Evolutionary conservation across 139 green algal genomes (phyloP).

Genomic region (Mesotaenium endlicherianum): DNA sequence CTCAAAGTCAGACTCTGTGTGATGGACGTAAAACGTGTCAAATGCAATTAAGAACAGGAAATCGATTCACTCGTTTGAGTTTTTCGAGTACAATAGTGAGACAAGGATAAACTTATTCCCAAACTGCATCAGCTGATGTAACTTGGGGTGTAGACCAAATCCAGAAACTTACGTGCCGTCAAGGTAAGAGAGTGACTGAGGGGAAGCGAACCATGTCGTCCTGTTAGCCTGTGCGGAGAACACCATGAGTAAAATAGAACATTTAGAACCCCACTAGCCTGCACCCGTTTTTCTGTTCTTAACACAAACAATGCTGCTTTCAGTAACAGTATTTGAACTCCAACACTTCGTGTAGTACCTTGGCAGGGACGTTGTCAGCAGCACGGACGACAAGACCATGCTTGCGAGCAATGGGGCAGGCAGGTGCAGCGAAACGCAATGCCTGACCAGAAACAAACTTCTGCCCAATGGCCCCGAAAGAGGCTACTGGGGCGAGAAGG

Average conservation of each 20-base stretch:
- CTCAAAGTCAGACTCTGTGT: not conserved
- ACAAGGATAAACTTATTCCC: not conserved
- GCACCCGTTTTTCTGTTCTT: not conserved
- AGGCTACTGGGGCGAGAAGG: not conserved
- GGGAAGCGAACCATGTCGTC: constrained; percentile 36
- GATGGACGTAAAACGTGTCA: not conserved
- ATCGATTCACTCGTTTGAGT: no score
- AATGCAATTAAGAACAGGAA: not conserved
- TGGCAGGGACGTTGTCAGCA: not conserved
- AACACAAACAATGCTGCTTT: not conserved
- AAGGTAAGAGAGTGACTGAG: constrained; percentile 86
- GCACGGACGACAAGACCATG: not conserved
- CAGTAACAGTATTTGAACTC: not conserved
- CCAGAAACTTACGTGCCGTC: constrained; percentile 67
- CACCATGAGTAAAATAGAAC: not conserved
- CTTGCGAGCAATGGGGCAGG: not conserved
- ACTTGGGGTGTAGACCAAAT: not conserved
- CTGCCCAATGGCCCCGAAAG: constrained; percentile 2
- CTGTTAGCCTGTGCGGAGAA: not conserved
- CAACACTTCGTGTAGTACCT: constrained; percentile 1
- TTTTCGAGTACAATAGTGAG: not conserved
- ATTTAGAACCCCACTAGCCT: not conserved
- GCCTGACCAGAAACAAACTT: constrained; percentile 8
- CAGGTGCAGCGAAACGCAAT: not conserved
- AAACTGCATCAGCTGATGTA: not conserved